phyloP scores from a whole-genome alignment of 768 basidiomycete species.

The Termitomyces sp. region DNA sequence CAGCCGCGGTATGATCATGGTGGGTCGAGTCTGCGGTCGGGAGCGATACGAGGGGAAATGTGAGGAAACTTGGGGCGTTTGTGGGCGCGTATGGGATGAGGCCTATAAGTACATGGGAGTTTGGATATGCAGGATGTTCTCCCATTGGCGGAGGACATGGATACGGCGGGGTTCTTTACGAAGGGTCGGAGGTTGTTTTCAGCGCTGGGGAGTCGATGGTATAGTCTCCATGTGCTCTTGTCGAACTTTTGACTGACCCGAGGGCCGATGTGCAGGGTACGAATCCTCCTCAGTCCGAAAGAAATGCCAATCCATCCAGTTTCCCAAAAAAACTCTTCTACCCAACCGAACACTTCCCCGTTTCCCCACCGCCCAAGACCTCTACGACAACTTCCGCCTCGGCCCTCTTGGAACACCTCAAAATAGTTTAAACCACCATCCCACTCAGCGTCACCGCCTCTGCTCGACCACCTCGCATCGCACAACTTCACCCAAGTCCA shows the following conservation, averaged over 20 bases:
- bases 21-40: slow-evolving; percentile 40
- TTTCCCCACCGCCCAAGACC: slow-evolving; percentile 28
- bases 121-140: slow-evolving; percentile 32
- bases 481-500: slow-evolving; percentile 29
- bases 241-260: neutral
- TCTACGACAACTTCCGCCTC: slow-evolving; percentile 29
- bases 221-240: neutral
- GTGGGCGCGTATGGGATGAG: slow-evolving; percentile 38
- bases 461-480: slow-evolving; percentile 22
- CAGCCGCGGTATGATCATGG: slow-evolving; percentile 37
- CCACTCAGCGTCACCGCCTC: slow-evolving; percentile 28
- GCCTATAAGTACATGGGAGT: slow-evolving; percentile 32
- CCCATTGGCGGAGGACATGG: slow-evolving; percentile 38
- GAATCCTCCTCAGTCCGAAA: slow-evolving; percentile 27
- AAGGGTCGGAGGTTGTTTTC: slow-evolving; percentile 31
- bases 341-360: slow-evolving; percentile 36
- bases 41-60: slow-evolving; percentile 39
- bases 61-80: slow-evolving; percentile 38
- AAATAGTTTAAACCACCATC: slow-evolving; percentile 24
- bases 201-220: slow-evolving; percentile 30
- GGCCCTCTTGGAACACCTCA: slow-evolving; percentile 25
- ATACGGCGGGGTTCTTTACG: slow-evolving; percentile 37
- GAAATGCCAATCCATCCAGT: slow-evolving; percentile 22
- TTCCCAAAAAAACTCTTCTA: slow-evolving; percentile 31
- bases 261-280: slow-evolving; percentile 30